phyloP scores from a whole-genome alignment of 2,329 filamentous ascomycete species.

The Alternaria novae-zelandiae region DNA sequence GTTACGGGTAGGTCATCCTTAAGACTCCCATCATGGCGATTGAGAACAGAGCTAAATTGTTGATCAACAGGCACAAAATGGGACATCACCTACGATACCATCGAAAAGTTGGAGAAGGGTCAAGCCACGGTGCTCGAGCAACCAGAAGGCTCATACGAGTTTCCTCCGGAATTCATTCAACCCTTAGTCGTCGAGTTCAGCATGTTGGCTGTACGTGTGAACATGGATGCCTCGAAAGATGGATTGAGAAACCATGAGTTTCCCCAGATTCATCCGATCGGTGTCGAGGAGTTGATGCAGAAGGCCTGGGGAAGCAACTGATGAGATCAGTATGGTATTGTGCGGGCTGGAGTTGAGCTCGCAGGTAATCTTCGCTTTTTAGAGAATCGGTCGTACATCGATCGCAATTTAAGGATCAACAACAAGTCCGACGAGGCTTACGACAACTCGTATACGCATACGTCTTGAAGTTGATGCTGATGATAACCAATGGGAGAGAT shows the following conservation, averaged over 20 bases:
- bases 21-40: too few relatives aligned
- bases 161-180: slow-evolving; percentile 3
- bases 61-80: too few relatives aligned
- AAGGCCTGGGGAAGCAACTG: slow-evolving; percentile 14
- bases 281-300: slow-evolving; percentile 12
- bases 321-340: neutral
- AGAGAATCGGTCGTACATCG: neutral
- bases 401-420: neutral
- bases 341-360: neutral
- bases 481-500: neutral
- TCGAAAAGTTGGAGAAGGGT: slow-evolving; percentile 8
- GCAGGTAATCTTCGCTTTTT: too few relatives aligned
- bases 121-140: slow-evolving; percentile 16
- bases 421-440: neutral
- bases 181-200: slow-evolving; percentile 8
- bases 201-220: slow-evolving; percentile 9
- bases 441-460: neutral
- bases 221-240: slow-evolving; percentile 10
- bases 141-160: slow-evolving; percentile 6
- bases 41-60: too few relatives aligned
- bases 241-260: slow-evolving; percentile 15
- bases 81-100: slow-evolving; percentile 14
- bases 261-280: slow-evolving; percentile 13
- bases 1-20: slow-evolving; percentile 50
- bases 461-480: neutral